Conservation (phyloP, 306 rosid genomes). For the Citrullus colocynthis region DNA sequence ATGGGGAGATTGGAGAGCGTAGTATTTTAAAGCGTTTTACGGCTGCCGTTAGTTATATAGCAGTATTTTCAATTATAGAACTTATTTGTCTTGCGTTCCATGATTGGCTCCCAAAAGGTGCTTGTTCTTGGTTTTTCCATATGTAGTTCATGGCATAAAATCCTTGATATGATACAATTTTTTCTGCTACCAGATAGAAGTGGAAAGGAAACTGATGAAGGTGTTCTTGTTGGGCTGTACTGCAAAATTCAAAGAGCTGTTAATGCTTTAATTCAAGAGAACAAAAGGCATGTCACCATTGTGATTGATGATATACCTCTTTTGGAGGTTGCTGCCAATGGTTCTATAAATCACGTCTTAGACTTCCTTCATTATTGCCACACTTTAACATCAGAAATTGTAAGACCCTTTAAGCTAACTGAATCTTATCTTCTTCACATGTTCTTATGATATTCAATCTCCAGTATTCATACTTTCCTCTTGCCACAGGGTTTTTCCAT, state of each 20-base stretch:
- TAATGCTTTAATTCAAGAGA: conserved; percentile 31
- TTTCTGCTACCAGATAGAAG: conserved; percentile 24
- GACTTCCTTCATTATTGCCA: conserved; percentile 88
- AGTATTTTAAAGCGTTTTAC: not conserved
- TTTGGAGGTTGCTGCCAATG: conserved; percentile 77
- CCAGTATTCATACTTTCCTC: not conserved
- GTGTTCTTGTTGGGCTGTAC: conserved; percentile 51
- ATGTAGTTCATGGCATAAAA: not conserved
- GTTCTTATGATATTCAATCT: not conserved
- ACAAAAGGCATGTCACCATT: conserved; percentile 32
- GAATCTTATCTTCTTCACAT: not conserved
- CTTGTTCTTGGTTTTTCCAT: not conserved
- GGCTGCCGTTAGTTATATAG: not conserved
- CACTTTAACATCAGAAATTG: conserved; percentile 61
- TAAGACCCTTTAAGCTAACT: conserved; percentile 22
- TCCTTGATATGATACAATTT: not conserved
- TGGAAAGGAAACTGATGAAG: conserved; percentile 23
- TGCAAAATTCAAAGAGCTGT: conserved; percentile 48
- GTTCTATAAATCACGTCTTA: conserved; percentile 53
- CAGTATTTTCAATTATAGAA: not conserved
- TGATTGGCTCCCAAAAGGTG: not conserved
- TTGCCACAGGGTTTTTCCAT: conserved; percentile 56
- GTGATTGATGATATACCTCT: conserved; percentile 72
- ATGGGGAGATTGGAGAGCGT: not conserved
- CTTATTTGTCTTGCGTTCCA: not conserved